Conservation (phyloP, 208 protist species). For the Trichomonas tenax region DNA sequence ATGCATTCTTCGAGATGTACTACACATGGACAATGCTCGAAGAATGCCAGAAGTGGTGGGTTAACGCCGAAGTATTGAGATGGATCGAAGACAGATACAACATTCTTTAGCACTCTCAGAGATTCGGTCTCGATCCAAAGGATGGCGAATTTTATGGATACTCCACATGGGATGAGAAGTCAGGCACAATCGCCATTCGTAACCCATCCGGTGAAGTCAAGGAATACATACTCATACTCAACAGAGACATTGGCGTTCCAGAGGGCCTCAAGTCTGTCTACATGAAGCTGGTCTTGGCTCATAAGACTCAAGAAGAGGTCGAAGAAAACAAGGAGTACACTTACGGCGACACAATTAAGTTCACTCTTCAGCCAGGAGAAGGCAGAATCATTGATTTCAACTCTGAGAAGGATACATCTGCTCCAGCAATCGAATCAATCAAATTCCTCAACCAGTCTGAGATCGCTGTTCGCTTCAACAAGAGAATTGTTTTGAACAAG, state of each 20-base stretch:
- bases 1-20: background rate
- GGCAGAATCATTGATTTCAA: background rate
- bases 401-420: background rate
- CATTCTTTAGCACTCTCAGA: background rate
- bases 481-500: background rate
- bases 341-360: background rate
- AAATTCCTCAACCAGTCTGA: background rate
- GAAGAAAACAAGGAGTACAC: background rate
- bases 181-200: background rate
- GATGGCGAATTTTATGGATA: background rate
- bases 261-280: background rate
- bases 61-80: background rate
- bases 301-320: background rate
- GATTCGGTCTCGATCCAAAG: background rate
- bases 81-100: background rate
- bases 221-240: background rate
- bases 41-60: background rate
- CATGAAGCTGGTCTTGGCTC: background rate
- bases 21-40: background rate
- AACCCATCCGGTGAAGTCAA: background rate
- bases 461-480: background rate
- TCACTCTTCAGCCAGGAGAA: background rate
- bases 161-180: background rate
- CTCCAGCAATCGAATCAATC: background rate
- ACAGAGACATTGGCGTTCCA: background rate